Evolutionary conservation across 441 rosid genomes (phyloP), one percentile per base, ranked within the genome.

Genomic region (Pelargonium myrrhifolium): DNA sequence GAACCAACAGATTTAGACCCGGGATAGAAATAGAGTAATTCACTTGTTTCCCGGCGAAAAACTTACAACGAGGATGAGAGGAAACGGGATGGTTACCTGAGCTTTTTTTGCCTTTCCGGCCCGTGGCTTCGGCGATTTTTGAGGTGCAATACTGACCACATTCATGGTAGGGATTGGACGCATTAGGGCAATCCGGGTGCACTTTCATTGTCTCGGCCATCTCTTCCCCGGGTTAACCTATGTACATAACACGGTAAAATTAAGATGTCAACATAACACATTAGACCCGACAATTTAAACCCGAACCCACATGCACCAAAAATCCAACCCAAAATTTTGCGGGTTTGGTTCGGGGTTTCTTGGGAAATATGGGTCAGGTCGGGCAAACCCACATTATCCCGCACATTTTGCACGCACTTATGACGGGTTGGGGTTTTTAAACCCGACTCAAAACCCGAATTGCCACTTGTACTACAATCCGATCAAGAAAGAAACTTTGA

Each of bases 101-200:
- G 40, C 83, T 84, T 72, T 84, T 89, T 69, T 80, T 84, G 49
- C 72, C 74, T 37, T 74, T 81, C 62, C 76, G 78, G 17, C 82
- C 83, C 45, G 74, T 74, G 47, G 89, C 86, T 59, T 80, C 75
- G 56, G 86, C 68, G 53, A 83, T 78, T 74, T 75, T 86, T 78
- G 84, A 86, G 69, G 77, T 73, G 82, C 97, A 93, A 72, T 72
- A 70, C 12, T 79, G 84, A 72, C 83, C 85, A 65, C 97, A 93
- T 80, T 86, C 93, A 75, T 93, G 97, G 71, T 87, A 89, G 4
- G 96, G 97, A 71, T 93, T 90, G 6, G 79, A 3, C 62, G 81
- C 86, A 66, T 89, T 90, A 20, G 71, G 65, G 40, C 98, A 93
- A 24, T 81, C 77, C 2, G 86, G 87, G 66, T 87, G 89, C 9